Conservation (phyloP, 2,329 filamentous ascomycete species). For the Penicillium thymicola region DNA sequence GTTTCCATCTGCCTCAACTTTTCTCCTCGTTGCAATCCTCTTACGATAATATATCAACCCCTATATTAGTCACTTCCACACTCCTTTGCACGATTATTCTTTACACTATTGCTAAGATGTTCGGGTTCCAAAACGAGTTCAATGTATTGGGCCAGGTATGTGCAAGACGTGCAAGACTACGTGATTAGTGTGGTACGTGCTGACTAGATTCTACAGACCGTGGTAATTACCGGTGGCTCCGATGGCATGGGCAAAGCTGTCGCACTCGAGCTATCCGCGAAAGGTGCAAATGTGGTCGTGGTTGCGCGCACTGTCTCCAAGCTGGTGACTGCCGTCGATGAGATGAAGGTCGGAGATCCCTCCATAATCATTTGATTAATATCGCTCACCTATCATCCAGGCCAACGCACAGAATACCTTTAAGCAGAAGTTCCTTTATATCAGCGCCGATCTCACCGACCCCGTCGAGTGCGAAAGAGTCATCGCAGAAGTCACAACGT, state of each 20-base stretch:
- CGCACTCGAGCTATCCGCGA: slow-evolving; percentile 69
- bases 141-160: slow-evolving; percentile 77
- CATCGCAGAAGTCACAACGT: slow-evolving; percentile 67
- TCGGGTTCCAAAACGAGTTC: slow-evolving; percentile 63
- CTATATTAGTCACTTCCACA: slow-evolving; percentile 31
- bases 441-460: slow-evolving; percentile 76
- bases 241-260: slow-evolving; percentile 84
- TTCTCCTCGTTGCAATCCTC: slow-evolving; percentile 14
- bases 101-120: slow-evolving; percentile 39
- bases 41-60: slow-evolving; percentile 25
- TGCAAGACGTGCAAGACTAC: slow-evolving; percentile 18
- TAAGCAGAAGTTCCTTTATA: slow-evolving; percentile 75
- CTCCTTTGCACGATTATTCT: slow-evolving; percentile 32
- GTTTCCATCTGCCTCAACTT: slow-evolving; percentile 22
- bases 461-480: slow-evolving; percentile 67
- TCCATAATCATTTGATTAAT: neutral
- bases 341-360: slow-evolving; percentile 55
- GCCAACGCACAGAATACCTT: slow-evolving; percentile 61
- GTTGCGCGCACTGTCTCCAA: slow-evolving; percentile 74
- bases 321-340: slow-evolving; percentile 66
- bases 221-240: slow-evolving; percentile 85
- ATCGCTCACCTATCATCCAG: slow-evolving; percentile 41
- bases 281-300: slow-evolving; percentile 83
- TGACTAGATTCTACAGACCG: slow-evolving; percentile 57
- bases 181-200: neutral